Conservation (phyloP, 352 stramenopile genomes). For the Phytopythium delawarense region DNA sequence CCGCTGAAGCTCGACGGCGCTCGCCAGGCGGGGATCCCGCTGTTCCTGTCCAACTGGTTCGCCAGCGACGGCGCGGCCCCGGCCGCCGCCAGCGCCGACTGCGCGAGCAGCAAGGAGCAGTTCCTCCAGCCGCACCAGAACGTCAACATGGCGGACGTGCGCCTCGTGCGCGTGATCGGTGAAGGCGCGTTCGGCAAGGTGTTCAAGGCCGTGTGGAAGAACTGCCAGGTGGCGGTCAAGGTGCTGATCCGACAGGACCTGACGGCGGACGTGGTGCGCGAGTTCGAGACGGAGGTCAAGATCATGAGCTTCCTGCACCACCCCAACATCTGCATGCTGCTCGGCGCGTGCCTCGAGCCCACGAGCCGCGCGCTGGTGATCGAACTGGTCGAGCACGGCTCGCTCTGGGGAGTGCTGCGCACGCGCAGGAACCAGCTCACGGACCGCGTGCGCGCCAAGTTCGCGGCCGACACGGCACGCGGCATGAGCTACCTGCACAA, state of each 20-base stretch:
- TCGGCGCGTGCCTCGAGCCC: slow-evolving; percentile 92
- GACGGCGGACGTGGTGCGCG: slow-evolving; percentile 53
- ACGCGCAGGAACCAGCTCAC: slow-evolving; percentile 36
- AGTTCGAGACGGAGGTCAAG: slow-evolving; percentile 81
- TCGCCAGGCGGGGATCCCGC: slow-evolving; percentile 50
- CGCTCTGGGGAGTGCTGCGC: slow-evolving; percentile 91
- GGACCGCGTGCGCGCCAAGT: slow-evolving; percentile 41
- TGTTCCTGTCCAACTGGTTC: slow-evolving; percentile 54
- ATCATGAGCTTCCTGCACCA: slow-evolving; percentile 91
- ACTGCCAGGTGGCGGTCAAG: slow-evolving; percentile 63
- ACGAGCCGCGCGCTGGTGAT: slow-evolving; percentile 95
- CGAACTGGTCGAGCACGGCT: slow-evolving; percentile 91
- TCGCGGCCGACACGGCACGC: slow-evolving; percentile 68
- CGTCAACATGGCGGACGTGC: slow-evolving; percentile 61
- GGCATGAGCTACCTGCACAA: slow-evolving; percentile 89
- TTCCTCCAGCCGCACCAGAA: slow-evolving; percentile 39
- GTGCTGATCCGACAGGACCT: slow-evolving; percentile 72
- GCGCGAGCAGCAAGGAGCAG: slow-evolving; percentile 9
- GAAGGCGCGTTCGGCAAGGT: slow-evolving; percentile 81
- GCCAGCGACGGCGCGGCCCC: slow-evolving; percentile 17
- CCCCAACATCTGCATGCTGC: slow-evolving; percentile 96
- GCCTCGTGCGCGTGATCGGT: slow-evolving; percentile 54
- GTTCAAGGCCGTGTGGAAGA: slow-evolving; percentile 58
- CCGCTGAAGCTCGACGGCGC: slow-evolving; percentile 48
- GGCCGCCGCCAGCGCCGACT: neutral